A percentile compares a stretch with the other conserved stretches of the same genome.
Evolutionary conservation across 78 protist species (phyloP).

Genomic region (Paratrimastix pyriformis): DNA sequence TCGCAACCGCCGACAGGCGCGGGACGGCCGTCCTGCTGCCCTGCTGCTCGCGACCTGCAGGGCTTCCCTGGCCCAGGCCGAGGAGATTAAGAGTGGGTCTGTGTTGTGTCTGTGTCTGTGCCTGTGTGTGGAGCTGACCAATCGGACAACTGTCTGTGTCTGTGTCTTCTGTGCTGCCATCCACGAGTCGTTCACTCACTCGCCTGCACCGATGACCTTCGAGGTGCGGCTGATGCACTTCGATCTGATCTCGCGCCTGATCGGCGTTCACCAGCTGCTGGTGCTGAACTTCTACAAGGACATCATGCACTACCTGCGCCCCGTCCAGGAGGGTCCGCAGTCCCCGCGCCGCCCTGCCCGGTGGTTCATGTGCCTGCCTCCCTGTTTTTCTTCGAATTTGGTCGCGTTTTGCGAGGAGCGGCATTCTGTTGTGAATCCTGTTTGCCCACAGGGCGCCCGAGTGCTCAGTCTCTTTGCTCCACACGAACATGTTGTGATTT

Average conservation of each 20-base stretch:
- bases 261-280: constrained; percentile 57
- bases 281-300: constrained; percentile 69
- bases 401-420: neutral
- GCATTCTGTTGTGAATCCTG: too few species aligned
- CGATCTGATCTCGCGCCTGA: constrained; percentile 56
- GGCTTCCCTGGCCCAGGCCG: too few species aligned
- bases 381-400: neutral
- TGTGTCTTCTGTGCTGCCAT: constrained; percentile 6
- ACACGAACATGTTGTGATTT: too few species aligned
- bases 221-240: constrained; percentile 58
- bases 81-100: neutral
- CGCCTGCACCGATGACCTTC: constrained; percentile 24
- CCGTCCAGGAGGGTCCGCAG: constrained; percentile 50
- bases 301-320: constrained; percentile 60
- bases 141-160: neutral
- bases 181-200: constrained; percentile 49
- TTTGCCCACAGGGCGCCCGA: too few species aligned
- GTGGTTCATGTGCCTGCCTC: neutral
- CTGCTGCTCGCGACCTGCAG: neutral
- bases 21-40: neutral
- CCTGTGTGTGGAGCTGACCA: neutral
- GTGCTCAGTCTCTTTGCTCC: too few species aligned
- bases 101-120: neutral
- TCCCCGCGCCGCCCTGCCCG: neutral
- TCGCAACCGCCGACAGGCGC: neutral